phyloP scores from a whole-genome alignment of 345 rosid species.

The Ricinus communis region DNA sequence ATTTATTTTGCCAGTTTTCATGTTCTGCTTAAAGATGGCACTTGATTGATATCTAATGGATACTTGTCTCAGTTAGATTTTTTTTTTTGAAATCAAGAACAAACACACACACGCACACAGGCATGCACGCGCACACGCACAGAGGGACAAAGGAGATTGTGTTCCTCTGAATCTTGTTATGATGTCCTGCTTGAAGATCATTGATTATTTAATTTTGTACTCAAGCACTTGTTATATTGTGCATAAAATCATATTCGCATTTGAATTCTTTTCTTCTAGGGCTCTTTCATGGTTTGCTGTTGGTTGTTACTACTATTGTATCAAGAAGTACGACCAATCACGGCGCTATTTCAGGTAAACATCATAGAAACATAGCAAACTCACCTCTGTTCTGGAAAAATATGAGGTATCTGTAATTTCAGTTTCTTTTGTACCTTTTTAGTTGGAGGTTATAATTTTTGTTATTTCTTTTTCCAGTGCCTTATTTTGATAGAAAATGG shows the following conservation, averaged over 20 bases:
- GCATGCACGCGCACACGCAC: too few species aligned
- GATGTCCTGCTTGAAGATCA: background rate
- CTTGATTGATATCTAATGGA: background rate
- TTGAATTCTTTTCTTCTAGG: constrained; percentile 41
- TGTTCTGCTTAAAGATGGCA: background rate
- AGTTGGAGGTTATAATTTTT: too few species aligned
- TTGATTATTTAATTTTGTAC: background rate
- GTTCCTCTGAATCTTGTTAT: background rate
- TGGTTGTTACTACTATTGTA: constrained; percentile 59
- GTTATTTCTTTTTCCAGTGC: background rate
- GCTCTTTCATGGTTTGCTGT: constrained; percentile 95
- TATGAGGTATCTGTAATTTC: background rate
- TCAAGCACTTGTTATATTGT: background rate
- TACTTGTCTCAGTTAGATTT: background rate
- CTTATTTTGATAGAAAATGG: background rate
- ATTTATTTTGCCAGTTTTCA: background rate
- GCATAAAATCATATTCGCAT: constrained; percentile 3
- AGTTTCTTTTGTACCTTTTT: background rate
- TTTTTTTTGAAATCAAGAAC: background rate
- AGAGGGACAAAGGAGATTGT: background rate
- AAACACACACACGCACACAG: too few species aligned
- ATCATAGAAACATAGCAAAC: constrained; percentile 9
- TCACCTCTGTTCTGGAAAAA: background rate
- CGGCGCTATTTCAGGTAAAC: constrained; percentile 85
- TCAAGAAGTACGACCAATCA: constrained; percentile 86